Evolutionary conservation across 2,329 filamentous ascomycete species (phyloP), one percentile per base, ranked within the genome.

Genomic region (Daldinia eschscholtzii): DNA sequence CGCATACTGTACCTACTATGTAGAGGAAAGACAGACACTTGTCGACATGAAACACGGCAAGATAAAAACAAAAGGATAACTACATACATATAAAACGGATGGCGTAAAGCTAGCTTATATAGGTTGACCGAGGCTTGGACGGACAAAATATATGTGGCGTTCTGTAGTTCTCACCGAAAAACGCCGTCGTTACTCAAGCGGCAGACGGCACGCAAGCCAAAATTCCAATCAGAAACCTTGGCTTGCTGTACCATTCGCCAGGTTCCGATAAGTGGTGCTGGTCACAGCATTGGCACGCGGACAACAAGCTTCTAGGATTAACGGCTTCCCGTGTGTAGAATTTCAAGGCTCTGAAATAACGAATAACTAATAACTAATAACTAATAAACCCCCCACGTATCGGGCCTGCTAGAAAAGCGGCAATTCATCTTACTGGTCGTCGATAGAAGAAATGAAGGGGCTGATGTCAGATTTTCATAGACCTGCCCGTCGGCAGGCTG

Each of bases 381-480:
- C 33, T 18, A 33, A 52, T 12, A n/a, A n/a, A 28, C 23, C 46
- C 46, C 46, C 46, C 46, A 33, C 46, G 46, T 18, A 52, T 53
- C 6, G 15, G 42, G 48, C 44, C 37, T 55, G 55, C 39, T 42
- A 44, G 52, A 37, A 26, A 61, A 10, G 37, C 42, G 37, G 23
- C 44, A 53, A 48, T 26, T 61, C 15, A 28, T 41, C 55, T 28
- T 48, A 57, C 60, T 39, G 7, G 18, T 37, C 10, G 50, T 55
- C 18, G 18, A 26, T 56, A 41, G 39, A 59, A 42, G 26, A 20
- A 50, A 23, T 23, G 20, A 23, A 23, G 20, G 30, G 10, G 61
- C 57, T 68, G 65, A 64, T 64, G 61, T 68, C 18, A 68, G 61
- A 68, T 48, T 58, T 6, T 39, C 35, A 39, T 10, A 15, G 7